Base-by-base conservation (phyloP, 768 basidiomycete genomes). In the Auriscalpium vulgare region DNA sequence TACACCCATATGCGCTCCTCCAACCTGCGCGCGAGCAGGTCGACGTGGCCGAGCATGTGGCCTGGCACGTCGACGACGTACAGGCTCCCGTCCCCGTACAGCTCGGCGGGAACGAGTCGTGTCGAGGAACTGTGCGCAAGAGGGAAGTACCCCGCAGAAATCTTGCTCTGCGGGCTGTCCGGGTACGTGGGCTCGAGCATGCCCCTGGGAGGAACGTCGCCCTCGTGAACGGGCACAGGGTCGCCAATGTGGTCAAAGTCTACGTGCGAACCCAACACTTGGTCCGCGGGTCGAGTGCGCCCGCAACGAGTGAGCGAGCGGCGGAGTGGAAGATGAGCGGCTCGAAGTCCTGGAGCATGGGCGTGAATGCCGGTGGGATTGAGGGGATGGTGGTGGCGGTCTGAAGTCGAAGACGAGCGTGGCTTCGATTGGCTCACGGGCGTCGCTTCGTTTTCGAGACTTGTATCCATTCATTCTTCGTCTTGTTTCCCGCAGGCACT, bases 41-140 rank as follows among this genome's bases (percentile, higher is more conserved):
- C 62, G 43, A 58, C 36, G 52, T 64, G 63, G 4, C 63, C 63
- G 5, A 46, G 53, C 13, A 62, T 16, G 1, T n/a, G n/a, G n/a
- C n/a, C n/a, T n/a, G n/a, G n/a, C n/a, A 61, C 58, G 50, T 64
- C 63, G 56, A 64, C 37, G 49, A 64, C 51, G 34, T 60, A 64
- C 2, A 60, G 29, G 13, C 48, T 51, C 4, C 63, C 58, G 43
- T 64, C 61, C n/a, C 56, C 48, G 51, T 57, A 60, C 21, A 58
- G 55, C 44, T 64, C 63, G 7, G 57, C 13, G 53, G 38, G 37
- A 64, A 62, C 9, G 58, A 53, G 2, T 56, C 63, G 37, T n/a
- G 19, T 54, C 23, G 13, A 54, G 44, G 34, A 34, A 23, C n/a
- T 8, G 8, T n/a, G n/a, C n/a, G n/a, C n/a, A n/a, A n/a, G n/a